Evolutionary conservation across 768 basidiomycete genomes (phyloP).

Genomic region (Neoboletus subvelutipes): DNA sequence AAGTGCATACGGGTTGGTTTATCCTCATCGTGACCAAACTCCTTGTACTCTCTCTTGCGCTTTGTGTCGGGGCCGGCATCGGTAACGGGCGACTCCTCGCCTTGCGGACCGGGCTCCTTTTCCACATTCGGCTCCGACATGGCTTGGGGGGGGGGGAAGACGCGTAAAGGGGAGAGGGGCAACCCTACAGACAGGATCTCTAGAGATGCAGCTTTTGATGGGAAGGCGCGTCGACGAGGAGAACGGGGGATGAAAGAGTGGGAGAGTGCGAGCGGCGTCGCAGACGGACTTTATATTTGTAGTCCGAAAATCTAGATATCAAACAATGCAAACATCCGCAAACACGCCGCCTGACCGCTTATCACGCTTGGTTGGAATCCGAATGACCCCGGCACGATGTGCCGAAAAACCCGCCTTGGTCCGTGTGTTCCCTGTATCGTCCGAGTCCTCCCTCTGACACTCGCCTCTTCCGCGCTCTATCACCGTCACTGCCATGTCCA

Average conservation of each 20-base stretch:
- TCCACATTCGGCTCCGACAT: slow-evolving; percentile 46
- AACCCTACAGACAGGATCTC: slow-evolving; percentile 33
- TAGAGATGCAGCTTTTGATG: slow-evolving; percentile 17
- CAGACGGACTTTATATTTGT: slow-evolving; percentile 37
- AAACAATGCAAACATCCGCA: slow-evolving; percentile 26
- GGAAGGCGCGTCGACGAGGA: slow-evolving; percentile 8
- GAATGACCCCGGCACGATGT: slow-evolving; percentile 26
- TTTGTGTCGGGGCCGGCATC: slow-evolving; percentile 33
- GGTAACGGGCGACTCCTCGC: slow-evolving; percentile 42
- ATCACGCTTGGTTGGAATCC: slow-evolving; percentile 24
- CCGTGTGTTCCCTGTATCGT: slow-evolving; percentile 22
- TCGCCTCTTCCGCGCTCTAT: slow-evolving; percentile 9
- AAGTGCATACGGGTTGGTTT: slow-evolving; percentile 61
- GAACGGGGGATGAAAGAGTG: slow-evolving; percentile 29
- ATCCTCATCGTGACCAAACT: slow-evolving; percentile 72
- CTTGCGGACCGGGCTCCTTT: slow-evolving; percentile 66
- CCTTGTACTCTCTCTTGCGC: slow-evolving; percentile 86
- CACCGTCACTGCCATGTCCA: slow-evolving; percentile 2
- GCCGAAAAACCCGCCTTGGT: slow-evolving; percentile 14
- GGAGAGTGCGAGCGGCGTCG: slow-evolving; percentile 30
- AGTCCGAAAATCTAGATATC: slow-evolving; percentile 27
- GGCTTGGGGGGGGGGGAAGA: not conserved
- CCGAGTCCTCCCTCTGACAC: not conserved
- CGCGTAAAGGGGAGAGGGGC: slow-evolving; percentile 2
- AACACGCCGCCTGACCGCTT: slow-evolving; percentile 23